These are phyloP conservation scores for Setaria viridis DNA, from an alignment of 202 grass and related monocot genomes.

Conservation along the genomic window DNA sequence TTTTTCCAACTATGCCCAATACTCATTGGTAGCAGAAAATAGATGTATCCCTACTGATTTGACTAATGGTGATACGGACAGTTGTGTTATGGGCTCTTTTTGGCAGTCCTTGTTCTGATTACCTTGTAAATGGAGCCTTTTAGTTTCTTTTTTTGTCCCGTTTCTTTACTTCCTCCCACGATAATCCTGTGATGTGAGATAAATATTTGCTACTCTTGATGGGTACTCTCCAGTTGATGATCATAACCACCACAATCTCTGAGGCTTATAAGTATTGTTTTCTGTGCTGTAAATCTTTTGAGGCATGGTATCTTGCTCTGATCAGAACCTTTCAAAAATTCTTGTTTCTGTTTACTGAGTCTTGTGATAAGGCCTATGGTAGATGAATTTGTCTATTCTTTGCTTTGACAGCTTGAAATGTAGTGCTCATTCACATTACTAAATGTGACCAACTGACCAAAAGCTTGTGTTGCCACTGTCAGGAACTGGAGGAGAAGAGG, in stretches of 20 bases:
- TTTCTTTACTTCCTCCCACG: not conserved
- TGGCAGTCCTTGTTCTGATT: not conserved
- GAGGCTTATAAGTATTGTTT: conserved; percentile 22
- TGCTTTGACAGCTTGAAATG: not conserved
- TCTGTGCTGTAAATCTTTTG: not conserved
- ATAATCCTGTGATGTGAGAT: conserved; percentile 42
- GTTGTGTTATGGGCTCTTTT: no score
- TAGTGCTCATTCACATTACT: not conserved
- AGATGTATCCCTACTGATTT: not conserved
- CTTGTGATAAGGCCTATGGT: not conserved
- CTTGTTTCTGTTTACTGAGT: not conserved
- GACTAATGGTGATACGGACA: not conserved
- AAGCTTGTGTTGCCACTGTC: not conserved
- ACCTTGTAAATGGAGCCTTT: not conserved
- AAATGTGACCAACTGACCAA: not conserved
- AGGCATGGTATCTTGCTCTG: not conserved
- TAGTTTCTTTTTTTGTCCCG: not conserved
- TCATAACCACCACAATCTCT: conserved; percentile 52
- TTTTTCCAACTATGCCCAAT: not conserved
- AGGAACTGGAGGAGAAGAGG: conserved; percentile 78
- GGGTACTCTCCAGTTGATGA: conserved; percentile 49
- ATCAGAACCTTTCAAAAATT: not conserved
- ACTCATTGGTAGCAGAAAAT: not conserved
- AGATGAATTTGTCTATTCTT: not conserved
- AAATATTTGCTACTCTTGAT: conserved; percentile 64